Evolutionary conservation across 495 filamentous ascomycete species (phyloP), one percentile per base, ranked within the genome.

Genomic region (Achaetomiella virescens): DNA sequence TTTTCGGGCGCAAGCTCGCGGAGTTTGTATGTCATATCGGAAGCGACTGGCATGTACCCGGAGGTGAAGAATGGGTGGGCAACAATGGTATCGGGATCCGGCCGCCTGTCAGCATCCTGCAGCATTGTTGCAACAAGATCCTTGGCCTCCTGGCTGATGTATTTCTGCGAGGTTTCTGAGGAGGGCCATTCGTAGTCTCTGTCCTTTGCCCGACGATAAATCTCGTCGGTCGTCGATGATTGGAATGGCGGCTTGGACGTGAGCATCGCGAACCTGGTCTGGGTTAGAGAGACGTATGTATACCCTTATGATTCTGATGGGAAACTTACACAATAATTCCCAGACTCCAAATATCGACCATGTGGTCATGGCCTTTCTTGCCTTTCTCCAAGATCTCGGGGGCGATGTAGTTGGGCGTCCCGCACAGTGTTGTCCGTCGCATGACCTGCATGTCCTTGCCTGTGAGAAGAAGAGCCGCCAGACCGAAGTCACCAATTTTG

Each of bases 321-420:
- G 14, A 27, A 37, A 62, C 85, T 75, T 77, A 92, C 87, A 95
- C 87, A 52, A 99, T 97, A 36, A 97, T 89, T 24, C 93, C 93
- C 64, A 97, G 79, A 21, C 92, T 95, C 93, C 93, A 99, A 57
- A 97, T 87, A 65, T 99, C 93, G 3, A 99, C 93, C 66, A 77
- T 79, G 61, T 93, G 87, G 44, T 90, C 90, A 65, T 97, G 91
- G 0, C 91, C 91, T 47, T 87, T 86, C 65, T 87, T 91, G 48
- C 86, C 85, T 69, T 86, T 87, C 61, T 88, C 84, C 29, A 97
- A 76, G 53, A 99, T 91, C 64, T 99, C 93, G 0, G 93, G 93
- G 0, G 95, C 95, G 60, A 99, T 95, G 70, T 99, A 99, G 68
- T 97, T 97, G 2, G 95, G 95, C 12, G 95, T 97, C 29, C 95